Evolutionary conservation across 352 stramenopile genomes (phyloP).

Genomic region (Pythium utonaiense): DNA sequence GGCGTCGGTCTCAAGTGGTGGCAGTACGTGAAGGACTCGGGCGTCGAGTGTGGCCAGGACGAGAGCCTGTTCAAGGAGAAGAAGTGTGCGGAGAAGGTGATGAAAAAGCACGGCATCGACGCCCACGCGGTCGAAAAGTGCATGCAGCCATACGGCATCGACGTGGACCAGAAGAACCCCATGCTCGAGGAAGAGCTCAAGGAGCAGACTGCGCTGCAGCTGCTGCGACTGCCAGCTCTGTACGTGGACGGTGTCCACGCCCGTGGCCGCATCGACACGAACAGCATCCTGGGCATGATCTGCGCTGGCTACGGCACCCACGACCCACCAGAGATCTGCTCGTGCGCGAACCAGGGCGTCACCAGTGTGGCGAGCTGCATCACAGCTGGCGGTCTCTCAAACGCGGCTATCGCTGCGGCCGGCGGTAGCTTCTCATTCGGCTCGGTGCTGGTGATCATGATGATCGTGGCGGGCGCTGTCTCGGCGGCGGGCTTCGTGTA

Average conservation of each 20-base stretch:
- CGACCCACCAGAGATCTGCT: conserved; percentile 74
- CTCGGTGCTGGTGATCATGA: conserved; percentile 83
- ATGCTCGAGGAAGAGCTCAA: conserved; percentile 90
- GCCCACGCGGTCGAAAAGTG: conserved; percentile 87
- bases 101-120: conserved; percentile 88
- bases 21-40: conserved; percentile 94
- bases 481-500: conserved; percentile 82
- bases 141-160: conserved; percentile 90
- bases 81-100: conserved; percentile 87
- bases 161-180: conserved; percentile 84
- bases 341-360: conserved; percentile 60
- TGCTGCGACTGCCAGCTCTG: conserved; percentile 90
- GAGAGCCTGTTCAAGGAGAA: conserved; percentile 85
- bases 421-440: conserved; percentile 73
- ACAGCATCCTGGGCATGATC: conserved; percentile 82
- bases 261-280: conserved; percentile 87
- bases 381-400: conserved; percentile 64
- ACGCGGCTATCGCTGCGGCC: conserved; percentile 47
- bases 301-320: conserved; percentile 82
- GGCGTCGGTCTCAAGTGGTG: conserved; percentile 92
- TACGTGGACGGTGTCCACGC: conserved; percentile 95
- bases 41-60: conserved; percentile 79
- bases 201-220: conserved; percentile 86
- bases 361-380: conserved; percentile 63
- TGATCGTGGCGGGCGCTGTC: conserved; percentile 74